A percentile compares a stretch with the other conserved stretches of the same genome.
phyloP scores from a whole-genome alignment of 2,329 filamentous ascomycete genomes.

The Monilinia fructicola region DNA sequence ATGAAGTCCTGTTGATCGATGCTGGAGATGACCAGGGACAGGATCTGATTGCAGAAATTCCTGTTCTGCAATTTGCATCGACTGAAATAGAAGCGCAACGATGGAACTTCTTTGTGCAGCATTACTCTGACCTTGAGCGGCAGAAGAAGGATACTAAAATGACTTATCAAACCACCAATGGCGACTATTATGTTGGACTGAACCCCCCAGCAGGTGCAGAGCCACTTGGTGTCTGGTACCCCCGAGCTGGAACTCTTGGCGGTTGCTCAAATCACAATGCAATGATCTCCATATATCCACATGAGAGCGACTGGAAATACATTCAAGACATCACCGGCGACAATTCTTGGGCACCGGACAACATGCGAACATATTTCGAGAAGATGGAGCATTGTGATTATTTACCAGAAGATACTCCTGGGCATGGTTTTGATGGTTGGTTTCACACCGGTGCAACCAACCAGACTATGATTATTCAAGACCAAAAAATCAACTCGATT shows the following conservation, averaged over 20 bases:
- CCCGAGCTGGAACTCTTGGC: conserved; percentile 39
- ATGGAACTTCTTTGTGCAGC: conserved; percentile 49
- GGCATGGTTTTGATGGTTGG: conserved; percentile 37
- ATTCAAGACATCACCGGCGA: conserved; percentile 34
- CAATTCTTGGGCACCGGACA: conserved; percentile 36
- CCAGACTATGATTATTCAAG: conserved; percentile 27
- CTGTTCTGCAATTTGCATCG: conserved; percentile 48
- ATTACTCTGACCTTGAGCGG: conserved; percentile 28
- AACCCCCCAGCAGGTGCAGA: conserved; percentile 33
- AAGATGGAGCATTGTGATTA: conserved; percentile 48
- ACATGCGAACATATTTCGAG: conserved; percentile 47
- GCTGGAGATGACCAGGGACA: conserved; percentile 52
- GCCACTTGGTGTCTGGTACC: conserved; percentile 38
- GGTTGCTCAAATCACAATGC: conserved; percentile 37
- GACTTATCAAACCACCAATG: conserved; percentile 43
- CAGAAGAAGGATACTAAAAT: conserved; percentile 29
- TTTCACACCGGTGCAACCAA: conserved; percentile 34
- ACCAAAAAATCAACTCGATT: conserved; percentile 24
- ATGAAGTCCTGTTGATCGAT: conserved; percentile 53
- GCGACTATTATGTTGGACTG: conserved; percentile 34
- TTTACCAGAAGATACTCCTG: conserved; percentile 40
- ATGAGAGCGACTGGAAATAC: conserved; percentile 33
- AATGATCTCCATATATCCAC: conserved; percentile 29
- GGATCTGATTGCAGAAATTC: conserved; percentile 47
- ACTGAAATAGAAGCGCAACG: conserved; percentile 48